Conservation (phyloP, 495 filamentous ascomycete genomes). For the Penicillium odoratum region DNA sequence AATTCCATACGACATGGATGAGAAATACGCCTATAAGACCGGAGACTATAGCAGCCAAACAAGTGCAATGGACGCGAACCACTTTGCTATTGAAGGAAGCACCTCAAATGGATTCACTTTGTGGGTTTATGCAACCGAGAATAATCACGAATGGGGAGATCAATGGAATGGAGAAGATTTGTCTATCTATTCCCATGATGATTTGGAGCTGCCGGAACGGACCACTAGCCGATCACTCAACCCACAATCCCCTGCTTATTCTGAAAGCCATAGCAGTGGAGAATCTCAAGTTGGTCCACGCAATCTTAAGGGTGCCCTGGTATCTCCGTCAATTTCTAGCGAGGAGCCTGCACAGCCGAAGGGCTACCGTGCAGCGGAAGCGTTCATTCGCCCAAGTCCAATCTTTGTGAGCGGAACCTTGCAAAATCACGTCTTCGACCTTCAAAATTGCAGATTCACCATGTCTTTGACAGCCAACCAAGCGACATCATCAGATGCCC, state of each 20-base stretch:
- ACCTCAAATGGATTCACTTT: constrained; percentile 79
- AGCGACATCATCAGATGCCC: constrained; percentile 54
- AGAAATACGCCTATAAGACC: constrained; percentile 92
- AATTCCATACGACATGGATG: constrained; percentile 98
- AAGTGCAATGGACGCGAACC: constrained; percentile 94
- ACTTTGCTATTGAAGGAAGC: constrained; percentile 86
- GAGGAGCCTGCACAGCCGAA: constrained; percentile 52
- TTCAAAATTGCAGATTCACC: constrained; percentile 71
- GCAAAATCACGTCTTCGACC: constrained; percentile 71
- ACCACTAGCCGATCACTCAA: constrained; percentile 30
- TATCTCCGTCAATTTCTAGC: constrained; percentile 69
- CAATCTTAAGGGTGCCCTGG: constrained; percentile 72
- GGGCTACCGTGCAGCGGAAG: constrained; percentile 87
- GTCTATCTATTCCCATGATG: constrained; percentile 83
- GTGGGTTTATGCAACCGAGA: constrained; percentile 84
- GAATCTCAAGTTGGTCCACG: constrained; percentile 60
- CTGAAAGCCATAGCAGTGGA: constrained; percentile 57
- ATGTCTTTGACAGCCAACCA: constrained; percentile 59
- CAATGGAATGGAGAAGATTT: constrained; percentile 98
- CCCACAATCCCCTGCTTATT: constrained; percentile 58
- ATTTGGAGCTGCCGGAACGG: constrained; percentile 61
- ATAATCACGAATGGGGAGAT: constrained; percentile 87
- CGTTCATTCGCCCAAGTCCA: constrained; percentile 84
- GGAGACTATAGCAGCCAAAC: constrained; percentile 93
- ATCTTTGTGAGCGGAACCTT: constrained; percentile 71